Conservation (phyloP, 768 basidiomycete species). For the Psilocybe azurescens region DNA sequence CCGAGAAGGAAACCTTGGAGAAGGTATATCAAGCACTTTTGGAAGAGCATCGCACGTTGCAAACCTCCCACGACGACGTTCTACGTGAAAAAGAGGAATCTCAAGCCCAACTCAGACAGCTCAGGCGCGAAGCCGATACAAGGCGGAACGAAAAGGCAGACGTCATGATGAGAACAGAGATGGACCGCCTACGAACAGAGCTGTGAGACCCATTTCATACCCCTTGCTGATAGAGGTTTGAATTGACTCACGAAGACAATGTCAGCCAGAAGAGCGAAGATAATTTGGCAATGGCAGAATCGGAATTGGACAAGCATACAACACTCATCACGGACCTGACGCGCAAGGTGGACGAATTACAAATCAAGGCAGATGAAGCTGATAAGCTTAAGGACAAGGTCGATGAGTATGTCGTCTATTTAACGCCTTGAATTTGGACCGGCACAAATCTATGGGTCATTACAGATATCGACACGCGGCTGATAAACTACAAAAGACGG, state of each 20-base stretch:
- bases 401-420: constrained; percentile 75
- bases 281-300: constrained; percentile 80
- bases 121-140: constrained; percentile 62
- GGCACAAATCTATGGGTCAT: constrained; percentile 1
- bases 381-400: constrained; percentile 88
- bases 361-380: constrained; percentile 77
- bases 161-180: constrained; percentile 77
- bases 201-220: constrained; percentile 55
- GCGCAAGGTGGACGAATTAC: constrained; percentile 82
- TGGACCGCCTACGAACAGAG: constrained; percentile 80
- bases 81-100: constrained; percentile 83
- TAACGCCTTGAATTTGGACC: not conserved
- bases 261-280: constrained; percentile 93
- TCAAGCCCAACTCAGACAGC: constrained; percentile 61
- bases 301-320: constrained; percentile 83
- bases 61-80: constrained; percentile 78
- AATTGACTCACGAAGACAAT: constrained; percentile 34
- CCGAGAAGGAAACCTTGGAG: constrained; percentile 88
- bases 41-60: constrained; percentile 76
- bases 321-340: constrained; percentile 72
- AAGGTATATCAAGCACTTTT: constrained; percentile 78
- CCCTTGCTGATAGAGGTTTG: not conserved
- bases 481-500: constrained; percentile 90
- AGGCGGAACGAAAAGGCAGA: constrained; percentile 75
- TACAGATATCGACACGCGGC: constrained; percentile 88